These are phyloP conservation scores for Chaetomium tenue DNA, from an alignment of 495 filamentous ascomycete genomes.

Conservation along the genomic window DNA sequence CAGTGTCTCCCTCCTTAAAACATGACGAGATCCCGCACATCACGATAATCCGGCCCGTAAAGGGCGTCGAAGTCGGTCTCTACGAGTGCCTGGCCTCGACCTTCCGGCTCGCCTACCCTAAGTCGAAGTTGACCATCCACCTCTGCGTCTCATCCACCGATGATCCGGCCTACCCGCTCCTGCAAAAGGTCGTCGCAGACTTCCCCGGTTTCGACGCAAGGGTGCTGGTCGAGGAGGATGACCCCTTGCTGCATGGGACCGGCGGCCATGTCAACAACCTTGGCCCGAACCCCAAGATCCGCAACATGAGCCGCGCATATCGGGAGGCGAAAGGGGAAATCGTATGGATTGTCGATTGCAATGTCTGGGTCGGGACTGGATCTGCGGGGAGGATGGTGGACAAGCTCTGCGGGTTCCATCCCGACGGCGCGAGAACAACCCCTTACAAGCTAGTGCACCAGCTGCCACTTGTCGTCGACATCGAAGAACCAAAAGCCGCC, in stretches of 20 bases:
- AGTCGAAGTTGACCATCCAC: conserved; percentile 70
- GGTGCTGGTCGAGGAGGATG: conserved; percentile 83
- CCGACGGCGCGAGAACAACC: conserved; percentile 41
- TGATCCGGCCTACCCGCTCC: conserved; percentile 76
- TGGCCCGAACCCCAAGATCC: conserved; percentile 96
- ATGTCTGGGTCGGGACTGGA: conserved; percentile 83
- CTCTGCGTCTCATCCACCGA: conserved; percentile 76
- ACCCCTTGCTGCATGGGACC: conserved; percentile 63
- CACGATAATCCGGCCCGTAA: conserved; percentile 88
- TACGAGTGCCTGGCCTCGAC: conserved; percentile 92
- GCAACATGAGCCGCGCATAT: conserved; percentile 93
- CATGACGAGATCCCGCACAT: conserved; percentile 67
- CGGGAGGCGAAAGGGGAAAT: conserved; percentile 90
- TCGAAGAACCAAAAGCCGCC: conserved; percentile 43
- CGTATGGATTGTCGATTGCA: conserved; percentile 95
- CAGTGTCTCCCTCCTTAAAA: conserved; percentile 47
- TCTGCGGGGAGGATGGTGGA: conserved; percentile 85
- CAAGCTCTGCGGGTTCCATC: conserved; percentile 66
- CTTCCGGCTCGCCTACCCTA: conserved; percentile 80
- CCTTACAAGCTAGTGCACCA: conserved; percentile 97
- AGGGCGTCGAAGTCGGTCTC: conserved; percentile 84
- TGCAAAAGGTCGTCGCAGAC: conserved; percentile 67
- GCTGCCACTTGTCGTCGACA: conserved; percentile 80
- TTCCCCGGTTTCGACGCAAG: conserved; percentile 71
- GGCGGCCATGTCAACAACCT: conserved; percentile 57